Evolutionary conservation across 306 rosid genomes (phyloP), one percentile per base, ranked within the genome.

Genomic region (Acmispon strigosus): DNA sequence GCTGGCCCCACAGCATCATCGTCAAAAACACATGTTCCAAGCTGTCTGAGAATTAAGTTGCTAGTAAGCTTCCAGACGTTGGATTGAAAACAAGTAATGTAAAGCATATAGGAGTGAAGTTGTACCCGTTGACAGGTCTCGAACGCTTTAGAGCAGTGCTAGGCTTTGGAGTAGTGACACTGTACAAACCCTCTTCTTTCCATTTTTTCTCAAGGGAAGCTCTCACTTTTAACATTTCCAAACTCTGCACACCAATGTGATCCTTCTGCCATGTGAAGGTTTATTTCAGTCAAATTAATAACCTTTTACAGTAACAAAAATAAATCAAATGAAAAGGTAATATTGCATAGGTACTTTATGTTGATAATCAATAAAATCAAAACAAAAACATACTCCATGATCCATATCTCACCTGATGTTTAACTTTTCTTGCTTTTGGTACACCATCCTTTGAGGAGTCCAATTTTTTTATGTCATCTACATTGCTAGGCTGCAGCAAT

Each of bases 181-280:
- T 76, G 47, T 80, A 73, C 62, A 84, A 66, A 63, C 89, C 96
- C 87, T 85, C 83, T 66, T 88, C 85, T 79, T 84, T 90, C 83
- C 89, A 77, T 27, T 82, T 90, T 84, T 87, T 90, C 77, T 86
- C 96, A 8, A 88, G 97, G 47, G 88, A 84, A 62, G 92, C 94
- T 86, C 97, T 90, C 24, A 86, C 82, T 81, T 84, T 88, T 10
- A 93, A 75, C 94, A 90, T 93, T 84, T 81, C 86, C 84, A 83
- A 79, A 85, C 97, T 93, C 76, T 84, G 90, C 34, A 49, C 52
- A 29, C 88, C 85, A 77, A 93, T 66, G 60, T 62, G 83, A 61
- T 81, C 84, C 74, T 79, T 84, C 97, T 90, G 82, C 71, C 72
- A 83, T 72, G 70, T 69, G 67, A 44, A 69, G 42, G 62, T 55